A percentile compares a stretch with the other conserved stretches of the same genome.
These are phyloP conservation scores for Silene conica DNA, from an alignment of 148 eudicot genomes.

Conservation along the genomic window DNA sequence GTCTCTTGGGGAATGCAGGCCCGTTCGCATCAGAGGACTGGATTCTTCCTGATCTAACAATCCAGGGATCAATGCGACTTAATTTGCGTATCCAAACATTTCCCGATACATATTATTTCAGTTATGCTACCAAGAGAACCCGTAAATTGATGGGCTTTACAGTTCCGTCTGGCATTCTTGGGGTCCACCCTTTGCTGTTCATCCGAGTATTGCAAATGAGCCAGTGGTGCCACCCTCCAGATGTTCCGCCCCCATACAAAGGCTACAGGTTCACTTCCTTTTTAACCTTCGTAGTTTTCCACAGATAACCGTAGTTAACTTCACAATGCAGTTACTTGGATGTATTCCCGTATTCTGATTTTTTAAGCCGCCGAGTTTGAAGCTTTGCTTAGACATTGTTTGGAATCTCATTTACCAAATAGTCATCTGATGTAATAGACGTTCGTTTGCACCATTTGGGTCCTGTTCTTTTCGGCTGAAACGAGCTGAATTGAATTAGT, in stretches of 20 bases:
- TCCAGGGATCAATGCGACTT: slow-evolving; percentile 69
- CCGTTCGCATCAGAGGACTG: slow-evolving; percentile 94
- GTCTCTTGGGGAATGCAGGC: slow-evolving; percentile 66
- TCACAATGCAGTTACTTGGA: no score
- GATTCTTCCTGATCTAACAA: slow-evolving; percentile 86
- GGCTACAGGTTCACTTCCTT: slow-evolving; percentile 60
- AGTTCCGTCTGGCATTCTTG: slow-evolving; percentile 64
- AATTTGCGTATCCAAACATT: slow-evolving; percentile 65
- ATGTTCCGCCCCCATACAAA: slow-evolving; percentile 76
- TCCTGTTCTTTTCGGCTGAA: no score
- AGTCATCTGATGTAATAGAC: no score
- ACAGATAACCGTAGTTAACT: no score
- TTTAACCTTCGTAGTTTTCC: not conserved
- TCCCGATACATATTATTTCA: slow-evolving; percentile 83
- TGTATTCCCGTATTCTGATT: no score
- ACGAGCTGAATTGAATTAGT: no score
- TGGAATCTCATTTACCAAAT: no score
- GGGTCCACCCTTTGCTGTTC: slow-evolving; percentile 82
- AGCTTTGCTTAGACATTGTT: no score
- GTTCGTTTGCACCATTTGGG: no score
- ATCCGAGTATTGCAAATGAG: slow-evolving; percentile 88
- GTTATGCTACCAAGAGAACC: slow-evolving; percentile 89
- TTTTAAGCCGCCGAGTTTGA: no score
- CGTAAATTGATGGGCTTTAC: slow-evolving; percentile 53
- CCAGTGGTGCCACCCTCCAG: slow-evolving; percentile 77